Conservation (phyloP, 2,329 filamentous ascomycete species). For the Talaromyces sp. region DNA sequence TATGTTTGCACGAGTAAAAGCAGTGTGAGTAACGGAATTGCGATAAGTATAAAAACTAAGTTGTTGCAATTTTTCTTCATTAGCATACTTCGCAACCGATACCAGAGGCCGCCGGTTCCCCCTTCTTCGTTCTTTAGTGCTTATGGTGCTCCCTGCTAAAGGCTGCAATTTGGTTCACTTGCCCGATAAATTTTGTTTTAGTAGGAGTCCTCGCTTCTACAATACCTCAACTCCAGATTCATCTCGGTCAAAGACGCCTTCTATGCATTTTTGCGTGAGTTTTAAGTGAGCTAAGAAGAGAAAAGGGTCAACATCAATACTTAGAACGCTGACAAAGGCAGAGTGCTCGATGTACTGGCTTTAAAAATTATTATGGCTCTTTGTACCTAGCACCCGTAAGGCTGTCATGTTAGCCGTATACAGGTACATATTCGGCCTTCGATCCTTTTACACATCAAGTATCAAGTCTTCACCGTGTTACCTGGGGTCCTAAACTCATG, state of each 20-base stretch:
- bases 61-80: conserved; percentile 17
- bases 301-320: not conserved
- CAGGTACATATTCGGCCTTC: conserved; percentile 39
- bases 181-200: conserved; percentile 17
- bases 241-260: conserved; percentile 17
- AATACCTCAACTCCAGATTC: conserved; percentile 13
- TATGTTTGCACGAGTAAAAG: conserved; percentile 20
- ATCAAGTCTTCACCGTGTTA: conserved; percentile 34
- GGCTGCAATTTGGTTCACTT: conserved; percentile 9
- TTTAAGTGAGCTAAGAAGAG: not conserved
- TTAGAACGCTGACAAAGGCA: not conserved
- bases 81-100: conserved; percentile 23
- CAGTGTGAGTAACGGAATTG: conserved; percentile 15
- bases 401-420: conserved; percentile 46
- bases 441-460: conserved; percentile 31
- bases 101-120: conserved; percentile 21
- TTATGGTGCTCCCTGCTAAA: conserved; percentile 19
- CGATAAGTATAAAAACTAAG: too few species aligned
- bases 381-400: conserved; percentile 20
- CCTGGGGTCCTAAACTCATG: conserved; percentile 34
- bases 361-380: conserved; percentile 21
- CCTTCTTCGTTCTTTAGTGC: conserved; percentile 20
- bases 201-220: conserved; percentile 17
- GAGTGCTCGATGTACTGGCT: conserved; percentile 18
- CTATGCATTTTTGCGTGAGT: conserved; percentile 20